Evolutionary conservation across 1,284 basidiomycete species (phyloP).

Genomic region (Cutaneotrichosporon sp.): DNA sequence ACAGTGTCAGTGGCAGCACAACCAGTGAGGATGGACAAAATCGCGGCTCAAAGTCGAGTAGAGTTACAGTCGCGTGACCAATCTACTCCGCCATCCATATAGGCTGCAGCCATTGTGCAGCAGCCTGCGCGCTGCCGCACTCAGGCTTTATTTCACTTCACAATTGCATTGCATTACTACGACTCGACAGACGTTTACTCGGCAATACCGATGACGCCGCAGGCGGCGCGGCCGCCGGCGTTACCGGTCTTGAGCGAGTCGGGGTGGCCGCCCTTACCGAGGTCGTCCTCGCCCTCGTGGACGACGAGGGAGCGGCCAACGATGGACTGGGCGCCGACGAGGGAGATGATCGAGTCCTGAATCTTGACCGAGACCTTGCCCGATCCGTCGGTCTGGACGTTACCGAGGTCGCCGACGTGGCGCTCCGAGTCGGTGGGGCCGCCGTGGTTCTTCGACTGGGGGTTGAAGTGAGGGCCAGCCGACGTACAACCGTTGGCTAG

Average conservation of each 20-base stretch:
- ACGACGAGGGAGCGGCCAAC: constrained; percentile 58
- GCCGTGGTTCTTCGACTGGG: constrained; percentile 61
- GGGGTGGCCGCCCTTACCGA: constrained; percentile 61
- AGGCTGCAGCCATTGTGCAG: too few species aligned
- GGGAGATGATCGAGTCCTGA: constrained; percentile 58
- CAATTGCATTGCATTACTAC: too few species aligned
- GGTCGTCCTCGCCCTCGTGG: constrained; percentile 67
- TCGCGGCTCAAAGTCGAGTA: too few species aligned
- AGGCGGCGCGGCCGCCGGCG: constrained; percentile 64
- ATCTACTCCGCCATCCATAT: too few species aligned
- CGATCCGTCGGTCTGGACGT: constrained; percentile 59
- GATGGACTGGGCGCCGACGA: constrained; percentile 65
- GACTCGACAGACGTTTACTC: too few species aligned
- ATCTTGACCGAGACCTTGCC: constrained; percentile 58
- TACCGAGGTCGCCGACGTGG: constrained; percentile 69
- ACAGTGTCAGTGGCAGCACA: too few species aligned
- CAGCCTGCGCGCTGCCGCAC: too few species aligned
- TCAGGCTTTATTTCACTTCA: too few species aligned
- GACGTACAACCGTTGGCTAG: constrained; percentile 59
- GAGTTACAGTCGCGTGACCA: too few species aligned
- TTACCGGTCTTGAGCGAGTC: constrained; percentile 70
- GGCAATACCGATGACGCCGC: constrained; percentile 57
- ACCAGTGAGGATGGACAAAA: too few species aligned
- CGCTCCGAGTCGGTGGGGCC: constrained; percentile 54
- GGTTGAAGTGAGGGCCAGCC: constrained; percentile 72